A percentile compares a stretch with the other conserved stretches of the same genome.
Evolutionary conservation across 768 basidiomycete species (phyloP).

Genomic region (Tulasnella sp.): DNA sequence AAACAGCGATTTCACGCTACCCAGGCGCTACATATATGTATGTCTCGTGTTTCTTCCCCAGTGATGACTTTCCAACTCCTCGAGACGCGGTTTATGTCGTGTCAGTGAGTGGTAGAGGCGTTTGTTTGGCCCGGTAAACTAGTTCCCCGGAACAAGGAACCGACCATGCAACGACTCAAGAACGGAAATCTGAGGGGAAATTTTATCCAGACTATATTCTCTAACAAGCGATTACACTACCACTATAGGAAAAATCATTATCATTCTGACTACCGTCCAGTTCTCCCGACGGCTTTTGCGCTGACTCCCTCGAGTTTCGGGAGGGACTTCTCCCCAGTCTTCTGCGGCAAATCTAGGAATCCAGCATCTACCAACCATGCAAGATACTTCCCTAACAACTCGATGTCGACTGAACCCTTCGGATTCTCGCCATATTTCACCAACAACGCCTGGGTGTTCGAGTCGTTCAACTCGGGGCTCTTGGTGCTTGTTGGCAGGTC

Average conservation of each 20-base stretch:
- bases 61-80: background rate
- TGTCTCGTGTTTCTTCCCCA: too few species aligned
- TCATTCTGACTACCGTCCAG: conserved; percentile 29
- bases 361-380: conserved; percentile 81
- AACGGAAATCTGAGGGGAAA: conserved; percentile 9
- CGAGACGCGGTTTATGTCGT: background rate
- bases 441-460: conserved; percentile 62
- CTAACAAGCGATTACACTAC: conserved; percentile 33
- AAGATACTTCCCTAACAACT: conserved; percentile 74
- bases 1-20: too few species aligned
- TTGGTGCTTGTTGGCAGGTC: conserved; percentile 96
- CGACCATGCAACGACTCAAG: conserved; percentile 1
- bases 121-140: background rate
- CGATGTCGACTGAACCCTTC: conserved; percentile 52
- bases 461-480: conserved; percentile 78
- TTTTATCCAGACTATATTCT: background rate
- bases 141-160: background rate
- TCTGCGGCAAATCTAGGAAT: conserved; percentile 54
- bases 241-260: background rate
- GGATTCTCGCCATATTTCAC: conserved; percentile 29
- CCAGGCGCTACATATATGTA: too few species aligned
- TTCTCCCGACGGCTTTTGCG: conserved; percentile 58
- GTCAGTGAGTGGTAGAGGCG: background rate
- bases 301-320: conserved; percentile 35
- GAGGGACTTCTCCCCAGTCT: conserved; percentile 11